phyloP scores from a whole-genome alignment of 352 stramenopile species.

The Globisporangium camurandrum region DNA sequence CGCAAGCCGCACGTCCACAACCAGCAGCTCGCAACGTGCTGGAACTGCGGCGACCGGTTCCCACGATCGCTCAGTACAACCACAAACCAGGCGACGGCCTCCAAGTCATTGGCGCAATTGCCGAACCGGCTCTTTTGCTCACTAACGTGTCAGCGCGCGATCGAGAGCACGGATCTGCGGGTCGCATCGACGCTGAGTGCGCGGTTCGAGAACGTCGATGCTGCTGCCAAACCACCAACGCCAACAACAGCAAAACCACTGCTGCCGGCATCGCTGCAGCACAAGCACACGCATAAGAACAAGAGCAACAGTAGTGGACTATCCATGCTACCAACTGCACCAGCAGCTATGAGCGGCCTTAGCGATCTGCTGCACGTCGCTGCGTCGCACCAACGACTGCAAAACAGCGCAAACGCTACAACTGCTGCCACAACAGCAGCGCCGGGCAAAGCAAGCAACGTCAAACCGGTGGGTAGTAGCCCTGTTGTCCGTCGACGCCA shows the following conservation, averaged over 20 bases:
- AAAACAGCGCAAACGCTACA: no score
- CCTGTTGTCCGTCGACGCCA: constrained; percentile 5
- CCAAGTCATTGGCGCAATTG: no score
- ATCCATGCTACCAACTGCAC: neutral
- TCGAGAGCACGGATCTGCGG: constrained; percentile 34
- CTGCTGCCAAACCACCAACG: no score
- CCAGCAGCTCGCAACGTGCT: constrained; percentile 40
- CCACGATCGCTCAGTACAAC: constrained; percentile 30
- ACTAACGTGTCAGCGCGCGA: constrained; percentile 23
- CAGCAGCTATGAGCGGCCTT: constrained; percentile 9
- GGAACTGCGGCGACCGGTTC: constrained; percentile 56
- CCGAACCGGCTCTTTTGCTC: constrained; percentile 33
- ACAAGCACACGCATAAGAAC: constrained; percentile 4
- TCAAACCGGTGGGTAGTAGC: no score
- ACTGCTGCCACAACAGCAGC: neutral
- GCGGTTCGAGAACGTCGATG: neutral
- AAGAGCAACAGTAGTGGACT: neutral
- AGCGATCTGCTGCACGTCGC: constrained; percentile 22
- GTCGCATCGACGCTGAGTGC: constrained; percentile 27
- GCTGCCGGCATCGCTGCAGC: neutral
- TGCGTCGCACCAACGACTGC: no score
- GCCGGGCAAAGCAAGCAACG: neutral
- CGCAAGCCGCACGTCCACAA: constrained; percentile 23
- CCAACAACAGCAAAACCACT: neutral
- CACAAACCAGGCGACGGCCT: no score